Base-by-base conservation (phyloP, 345 rosid species). In the Toxicodendron radicans region DNA sequence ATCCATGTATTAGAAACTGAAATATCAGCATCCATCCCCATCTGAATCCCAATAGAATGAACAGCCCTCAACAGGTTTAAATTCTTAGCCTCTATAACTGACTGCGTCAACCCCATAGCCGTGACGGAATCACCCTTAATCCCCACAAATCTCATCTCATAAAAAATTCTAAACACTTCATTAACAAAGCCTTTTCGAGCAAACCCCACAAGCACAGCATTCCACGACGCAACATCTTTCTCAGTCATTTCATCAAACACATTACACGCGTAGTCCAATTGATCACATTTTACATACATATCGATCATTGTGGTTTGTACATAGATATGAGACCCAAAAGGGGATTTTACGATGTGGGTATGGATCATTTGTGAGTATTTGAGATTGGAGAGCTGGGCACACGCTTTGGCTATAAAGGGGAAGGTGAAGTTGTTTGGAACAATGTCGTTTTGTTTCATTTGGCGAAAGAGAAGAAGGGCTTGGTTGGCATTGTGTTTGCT, bases 381-480 rank as follows among this genome's bases (percentile, higher is more conserved):
- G 49, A 69, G 71, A 32, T 76, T 71, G 41, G 80, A 69, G 64
- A 88, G 79, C 73, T 65, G 82, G 69, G 87, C 92, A 58, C 87
- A 88, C 3, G 95, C 92, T 78, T 90, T 90, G 33, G 86, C 87
- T 24, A 88, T 24, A 73, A 88, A 81, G 23, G 91, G 91, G 53
- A 87, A 90, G 32, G 92, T 90, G 2, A 79, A 79, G 72, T 85
- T 84, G 85, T 84, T 81, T 2, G 92, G 89, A 45, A 83, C 73
- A 10, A 77, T 6, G 46, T 84, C 86, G 11, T 52, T 57, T 33
- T 79, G 84, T 76, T 85, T 85, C 88, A 88, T 75, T 68, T 83
- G 82, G 73, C 83, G 81, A 68, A 81, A 90, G 43, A 85, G 77
- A 18, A 68, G 35, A 62, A 68, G 23, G 48, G 86, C 84, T 75